Percentiles rank a stretch among this genome's conserved stretches.
These are phyloP conservation scores for Santalum album DNA, from an alignment of 164 flowering plant species.

Conservation along the genomic window DNA sequence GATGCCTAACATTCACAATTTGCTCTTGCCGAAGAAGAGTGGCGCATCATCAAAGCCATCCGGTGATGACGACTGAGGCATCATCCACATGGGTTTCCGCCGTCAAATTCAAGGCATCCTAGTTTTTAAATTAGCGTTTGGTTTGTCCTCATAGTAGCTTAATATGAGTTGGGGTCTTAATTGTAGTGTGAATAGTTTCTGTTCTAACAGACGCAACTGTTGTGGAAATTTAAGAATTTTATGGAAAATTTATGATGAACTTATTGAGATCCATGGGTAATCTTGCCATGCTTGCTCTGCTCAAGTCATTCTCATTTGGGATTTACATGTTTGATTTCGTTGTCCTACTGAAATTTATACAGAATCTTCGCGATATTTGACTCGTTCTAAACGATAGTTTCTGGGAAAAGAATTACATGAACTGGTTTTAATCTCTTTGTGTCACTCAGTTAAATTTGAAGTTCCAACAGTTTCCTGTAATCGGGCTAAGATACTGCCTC, in stretches of 20 bases:
- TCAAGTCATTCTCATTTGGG: too few species aligned
- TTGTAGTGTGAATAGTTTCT: background rate
- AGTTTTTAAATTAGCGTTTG: background rate
- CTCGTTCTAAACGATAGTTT: too few species aligned
- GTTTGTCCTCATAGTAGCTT: background rate
- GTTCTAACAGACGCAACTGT: background rate
- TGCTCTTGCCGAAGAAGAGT: slow-evolving; percentile 65
- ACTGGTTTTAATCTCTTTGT: too few species aligned
- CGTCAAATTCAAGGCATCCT: background rate
- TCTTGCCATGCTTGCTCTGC: too few species aligned
- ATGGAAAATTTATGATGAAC: background rate
- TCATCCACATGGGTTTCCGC: background rate
- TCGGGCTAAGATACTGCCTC: too few species aligned
- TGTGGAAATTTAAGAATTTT: background rate
- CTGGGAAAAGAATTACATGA: too few species aligned
- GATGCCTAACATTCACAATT: slow-evolving; percentile 85
- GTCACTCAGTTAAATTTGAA: too few species aligned
- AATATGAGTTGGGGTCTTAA: background rate
- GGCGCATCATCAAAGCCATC: slow-evolving; percentile 11
- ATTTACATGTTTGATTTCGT: too few species aligned
- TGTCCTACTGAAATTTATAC: too few species aligned
- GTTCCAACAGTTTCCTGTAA: too few species aligned
- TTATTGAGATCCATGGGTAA: too few species aligned
- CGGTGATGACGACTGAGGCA: slow-evolving; percentile 14
- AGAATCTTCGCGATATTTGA: too few species aligned